Percentiles rank a stretch among this genome's conserved stretches.
phyloP scores from a whole-genome alignment of 148 eudicot species.

The Euryodendron excelsum region DNA sequence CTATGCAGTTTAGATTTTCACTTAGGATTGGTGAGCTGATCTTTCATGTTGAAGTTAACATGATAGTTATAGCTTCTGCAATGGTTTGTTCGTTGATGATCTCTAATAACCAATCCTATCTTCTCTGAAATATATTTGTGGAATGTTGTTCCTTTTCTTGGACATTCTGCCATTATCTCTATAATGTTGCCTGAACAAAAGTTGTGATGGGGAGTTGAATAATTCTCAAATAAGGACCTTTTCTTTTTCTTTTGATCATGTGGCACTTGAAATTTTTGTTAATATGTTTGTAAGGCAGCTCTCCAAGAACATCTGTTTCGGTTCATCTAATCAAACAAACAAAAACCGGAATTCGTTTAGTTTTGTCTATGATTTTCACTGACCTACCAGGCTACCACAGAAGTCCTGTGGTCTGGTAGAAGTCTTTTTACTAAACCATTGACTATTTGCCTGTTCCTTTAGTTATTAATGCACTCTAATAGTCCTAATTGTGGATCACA shows the following conservation, averaged over 20 bases:
- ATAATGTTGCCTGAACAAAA: not conserved
- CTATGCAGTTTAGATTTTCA: no score
- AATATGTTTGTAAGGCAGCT: not conserved
- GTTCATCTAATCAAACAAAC: not conserved
- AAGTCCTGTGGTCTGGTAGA: not conserved
- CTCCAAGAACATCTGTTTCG: not conserved
- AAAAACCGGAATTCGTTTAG: no score
- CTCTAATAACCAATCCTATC: no score
- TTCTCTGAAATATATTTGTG: no score
- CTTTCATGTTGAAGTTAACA: not conserved
- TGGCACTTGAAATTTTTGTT: no score
- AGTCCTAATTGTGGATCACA: constrained; percentile 9
- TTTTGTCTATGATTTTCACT: not conserved
- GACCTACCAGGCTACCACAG: not conserved
- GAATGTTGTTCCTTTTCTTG: not conserved
- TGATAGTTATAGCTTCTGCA: not conserved
- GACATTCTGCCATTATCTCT: not conserved
- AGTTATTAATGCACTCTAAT: not conserved
- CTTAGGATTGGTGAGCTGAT: not conserved
- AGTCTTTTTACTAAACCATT: not conserved
- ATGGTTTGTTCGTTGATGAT: not conserved
- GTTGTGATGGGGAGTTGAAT: not conserved
- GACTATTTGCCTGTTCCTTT: not conserved
- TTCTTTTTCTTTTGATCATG: no score
- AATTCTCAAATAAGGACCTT: not conserved